Evolutionary conservation across 2,329 filamentous ascomycete species (phyloP), one percentile per base, ranked within the genome.

Genomic region (Pseudogymnoascus sp.): DNA sequence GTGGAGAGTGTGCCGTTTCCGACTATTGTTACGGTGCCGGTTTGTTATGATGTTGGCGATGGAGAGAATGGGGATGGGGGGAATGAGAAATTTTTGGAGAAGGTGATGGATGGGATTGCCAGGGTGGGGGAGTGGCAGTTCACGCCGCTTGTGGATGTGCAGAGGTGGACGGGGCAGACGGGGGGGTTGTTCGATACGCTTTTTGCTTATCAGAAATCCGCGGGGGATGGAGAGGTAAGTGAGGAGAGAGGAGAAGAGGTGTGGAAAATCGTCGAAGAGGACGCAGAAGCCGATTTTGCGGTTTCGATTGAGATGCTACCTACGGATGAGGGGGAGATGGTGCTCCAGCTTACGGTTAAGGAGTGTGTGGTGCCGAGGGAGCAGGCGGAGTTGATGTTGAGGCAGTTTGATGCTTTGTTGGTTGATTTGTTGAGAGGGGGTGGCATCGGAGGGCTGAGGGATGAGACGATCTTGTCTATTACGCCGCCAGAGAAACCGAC

Each of bases 271-370:
- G 66, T 84, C 1, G 78, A 84, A 14, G 91, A 96, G 64, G 78
- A 84, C 60, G 88, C 89, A 5, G 84, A 81, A 1, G 84, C 90
- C 2, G 90, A 96, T 68, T 96, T 93, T 73, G 79, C 88, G 0
- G 76, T 96, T 0, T 96, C 93, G 0, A 77, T 97, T 19, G 93
- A 97, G 73, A 75, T 96, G 35, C 85, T 92, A 64, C 85, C 88
- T 0, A 73, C 71, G 0, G 61, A 68, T 0, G 68, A 75, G 0
- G 80, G 79, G 0, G 69, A 73, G 2, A 70, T 96, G 1, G 73
- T 78, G 11, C 78, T 95, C 6, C 84, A 86, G 7, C 73, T 96
- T 19, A 92, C 88, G 0, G 89, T 84, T 67, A 81, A 84, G 65
- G 78, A 80, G 12, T 81, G 87, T 65, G 67, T 90, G 2, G 72